Evolutionary conservation across 129 eudicot species (phyloP), one percentile per base, ranked within the genome.

Genomic region (Saussurea involucrata): DNA sequence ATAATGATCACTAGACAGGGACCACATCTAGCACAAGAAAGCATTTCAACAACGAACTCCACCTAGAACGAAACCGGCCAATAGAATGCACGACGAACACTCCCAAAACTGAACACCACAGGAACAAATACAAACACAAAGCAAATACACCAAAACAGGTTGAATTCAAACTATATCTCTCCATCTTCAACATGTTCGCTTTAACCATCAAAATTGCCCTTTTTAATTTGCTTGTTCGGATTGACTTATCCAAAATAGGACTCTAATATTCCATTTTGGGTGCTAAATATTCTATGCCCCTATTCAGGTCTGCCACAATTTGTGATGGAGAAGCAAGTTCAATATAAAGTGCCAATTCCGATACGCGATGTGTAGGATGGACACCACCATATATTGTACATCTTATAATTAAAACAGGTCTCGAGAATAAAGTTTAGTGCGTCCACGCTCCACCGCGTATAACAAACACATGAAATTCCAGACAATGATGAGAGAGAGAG

Each of bases 171-270:
- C 37, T 29, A 10, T 32, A 58, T 73, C 13, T 61, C 61, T 36
- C 24, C 33, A 31, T 31, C 18, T 66, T 66, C 67, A 46, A 28
- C 61, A 21, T 49, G 5, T 66, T 66, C 67, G 21, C 24, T 66
- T 24, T 31, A 66, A 21, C 80, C 70, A 36, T 69, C 70, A 57
- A 27, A 78, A 69, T 63, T 78, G 82, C 46, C 15, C 32, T 34
- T 24, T 24, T 60, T 7, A 7, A 40, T 44, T 18, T 78, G 25
- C n/a, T 66, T 53, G 37, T 1, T 77, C 63, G 11, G 9, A 60
- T 78, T 37, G 49, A 36, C 70, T 69, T 69, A 25, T 55, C 5
- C 13, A 36, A 24, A 69, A 1, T 25, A 33, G 65, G 49, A n/a
- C 33, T 31, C 21, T 9, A 12, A 37, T 10, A 33, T 69, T 55